A percentile compares a stretch with the other conserved stretches of the same genome.
phyloP scores from a whole-genome alignment of 2,329 filamentous ascomycete genomes.

The Colletotrichum costaricense region DNA sequence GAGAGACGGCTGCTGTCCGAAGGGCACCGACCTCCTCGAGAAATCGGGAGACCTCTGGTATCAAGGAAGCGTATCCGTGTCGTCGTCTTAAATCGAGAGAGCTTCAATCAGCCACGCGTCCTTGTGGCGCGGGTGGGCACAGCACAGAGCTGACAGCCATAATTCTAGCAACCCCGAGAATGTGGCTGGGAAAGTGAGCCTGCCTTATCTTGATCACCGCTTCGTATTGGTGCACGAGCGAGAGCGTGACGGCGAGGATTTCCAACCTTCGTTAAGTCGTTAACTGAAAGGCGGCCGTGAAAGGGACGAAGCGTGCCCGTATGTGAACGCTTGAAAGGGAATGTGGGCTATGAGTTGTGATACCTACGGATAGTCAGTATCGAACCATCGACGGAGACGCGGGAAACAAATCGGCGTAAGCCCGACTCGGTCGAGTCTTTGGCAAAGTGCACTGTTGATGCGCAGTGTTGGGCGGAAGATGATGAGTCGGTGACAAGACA shows the following conservation, averaged over 20 bases:
- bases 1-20: conserved; percentile 11
- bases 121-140: background rate
- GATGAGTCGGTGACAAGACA: background rate
- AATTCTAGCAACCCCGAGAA: background rate
- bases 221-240: background rate
- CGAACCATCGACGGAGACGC: background rate
- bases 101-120: conserved; percentile 16
- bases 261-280: background rate
- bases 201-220: background rate
- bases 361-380: background rate
- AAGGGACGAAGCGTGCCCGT: background rate
- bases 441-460: background rate
- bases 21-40: background rate
- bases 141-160: background rate
- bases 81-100: background rate
- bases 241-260: background rate
- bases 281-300: background rate
- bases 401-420: too few relatives aligned
- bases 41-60: background rate
- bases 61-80: background rate
- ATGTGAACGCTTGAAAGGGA: background rate
- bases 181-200: background rate
- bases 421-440: background rate
- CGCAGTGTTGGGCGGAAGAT: background rate
- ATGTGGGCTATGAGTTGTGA: background rate